Conservation (phyloP, 2,329 filamentous ascomycete genomes). For the Madurella mycetomatis region DNA sequence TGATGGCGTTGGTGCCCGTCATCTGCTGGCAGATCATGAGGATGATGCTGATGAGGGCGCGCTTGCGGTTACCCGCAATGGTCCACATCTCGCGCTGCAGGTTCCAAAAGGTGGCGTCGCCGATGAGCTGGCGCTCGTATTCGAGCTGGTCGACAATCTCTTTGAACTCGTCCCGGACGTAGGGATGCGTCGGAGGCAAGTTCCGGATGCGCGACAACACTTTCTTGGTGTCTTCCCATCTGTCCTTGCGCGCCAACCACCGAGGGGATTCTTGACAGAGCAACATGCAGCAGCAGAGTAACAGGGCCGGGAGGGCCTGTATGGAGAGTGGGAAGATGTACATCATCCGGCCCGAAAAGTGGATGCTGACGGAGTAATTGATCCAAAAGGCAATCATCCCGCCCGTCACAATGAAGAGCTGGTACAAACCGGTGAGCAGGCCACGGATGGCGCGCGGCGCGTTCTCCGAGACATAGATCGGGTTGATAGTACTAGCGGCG, state of each 20-base stretch:
- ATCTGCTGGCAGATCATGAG: conserved; percentile 68
- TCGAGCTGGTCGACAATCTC: conserved; percentile 61
- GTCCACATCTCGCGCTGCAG: conserved; percentile 61
- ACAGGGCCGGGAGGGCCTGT: conserved; percentile 57
- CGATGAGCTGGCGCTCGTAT: conserved; percentile 54
- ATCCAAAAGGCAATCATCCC: conserved; percentile 45
- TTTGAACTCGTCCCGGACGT: conserved; percentile 55
- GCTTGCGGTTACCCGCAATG: conserved; percentile 42
- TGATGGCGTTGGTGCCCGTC: conserved; percentile 43
- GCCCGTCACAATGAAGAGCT: conserved; percentile 43
- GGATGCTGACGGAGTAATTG: conserved; percentile 41
- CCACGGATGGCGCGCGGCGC: conserved; percentile 42
- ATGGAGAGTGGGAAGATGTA: conserved; percentile 60
- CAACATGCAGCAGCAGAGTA: conserved; percentile 57
- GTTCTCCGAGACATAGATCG: conserved; percentile 44
- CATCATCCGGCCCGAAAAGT: conserved; percentile 35
- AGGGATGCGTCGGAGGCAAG: conserved; percentile 48
- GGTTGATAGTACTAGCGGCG: conserved; percentile 40
- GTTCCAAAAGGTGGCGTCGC: conserved; percentile 50
- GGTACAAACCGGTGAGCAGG: conserved; percentile 41
- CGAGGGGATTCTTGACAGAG: conserved; percentile 61
- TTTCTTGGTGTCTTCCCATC: conserved; percentile 56
- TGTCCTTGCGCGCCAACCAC: conserved; percentile 60
- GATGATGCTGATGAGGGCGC: conserved; percentile 43
- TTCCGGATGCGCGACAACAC: conserved; percentile 54